Base-by-base conservation (phyloP, 2,329 filamentous ascomycete species). In the Pseudocercospora vitis region DNA sequence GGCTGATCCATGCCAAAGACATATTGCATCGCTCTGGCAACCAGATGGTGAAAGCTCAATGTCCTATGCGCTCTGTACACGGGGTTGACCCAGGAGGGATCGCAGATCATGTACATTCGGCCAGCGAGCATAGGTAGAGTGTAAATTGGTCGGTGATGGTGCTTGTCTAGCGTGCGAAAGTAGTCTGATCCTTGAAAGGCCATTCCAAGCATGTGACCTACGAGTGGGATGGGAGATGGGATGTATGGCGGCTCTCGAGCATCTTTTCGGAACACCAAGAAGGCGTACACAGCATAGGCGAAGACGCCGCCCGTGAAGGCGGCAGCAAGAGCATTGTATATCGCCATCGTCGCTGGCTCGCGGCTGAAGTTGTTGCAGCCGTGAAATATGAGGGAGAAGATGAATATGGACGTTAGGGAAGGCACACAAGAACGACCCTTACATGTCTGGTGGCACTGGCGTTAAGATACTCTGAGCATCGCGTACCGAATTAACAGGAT, bases 171-270 rank as follows among this genome's bases (percentile, higher is more conserved):
- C 23, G 26, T 26, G 5, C 24, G 14, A 39, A 55, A 47, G 46
- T 58, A 58, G 16, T 31, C 44, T 2, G 33, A 23, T 21, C 56
- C 56, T 33, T 55, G 26, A 5, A 35, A 60, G 32, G 77, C 56
- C 59, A 78, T 67, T 7, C 73, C 73, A 23, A 79, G 62, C 16
- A 78, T 66, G 56, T 80, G 77, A 1, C 77, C 77, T 33, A 79
- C 57, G 24, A 74, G 65, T 0, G 77, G 77, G 28, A 80, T 67
- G 12, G 39, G 66, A 0, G 74, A 66, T 19, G 70, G 69, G 19
- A 78, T 23, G 0, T 73, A 52, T 3, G 75, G 74, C 7, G 78
- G 77, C 52, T 80, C 77, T 44, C 68, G 63, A 7, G 70, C 2
- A 33, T 58, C 56, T 33, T 39, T 50, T 14, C 12, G n/a, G 7